Evolutionary conservation across 2,329 filamentous ascomycete species (phyloP).

Genomic region (Tothia fuscella): DNA sequence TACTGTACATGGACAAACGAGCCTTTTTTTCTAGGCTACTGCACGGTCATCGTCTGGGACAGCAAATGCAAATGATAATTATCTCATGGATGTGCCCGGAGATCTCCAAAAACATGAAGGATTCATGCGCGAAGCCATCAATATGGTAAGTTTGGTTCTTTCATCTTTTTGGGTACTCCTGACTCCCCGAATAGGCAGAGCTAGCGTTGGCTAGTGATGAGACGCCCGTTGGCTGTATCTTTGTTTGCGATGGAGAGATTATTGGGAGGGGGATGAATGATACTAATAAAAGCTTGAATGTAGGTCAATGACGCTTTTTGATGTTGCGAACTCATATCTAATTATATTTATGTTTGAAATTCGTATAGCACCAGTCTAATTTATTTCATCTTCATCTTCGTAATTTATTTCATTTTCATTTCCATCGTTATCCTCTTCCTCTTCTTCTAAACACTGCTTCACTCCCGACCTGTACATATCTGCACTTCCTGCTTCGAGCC

Average conservation of each 20-base stretch:
- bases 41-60: too few species aligned
- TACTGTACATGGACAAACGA: too few species aligned
- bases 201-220: conserved; percentile 76
- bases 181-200: conserved; percentile 50
- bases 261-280: conserved; percentile 94
- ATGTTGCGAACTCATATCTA: not conserved
- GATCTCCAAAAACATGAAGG: conserved; percentile 31
- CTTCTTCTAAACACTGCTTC: not conserved
- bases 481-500: not conserved
- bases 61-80: too few species aligned
- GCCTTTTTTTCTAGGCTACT: too few species aligned
- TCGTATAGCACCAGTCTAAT: too few species aligned
- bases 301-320: conserved; percentile 21
- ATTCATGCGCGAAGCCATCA: conserved; percentile 78
- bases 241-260: conserved; percentile 66
- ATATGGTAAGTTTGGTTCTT: conserved; percentile 53
- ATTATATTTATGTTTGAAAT: too few species aligned
- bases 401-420: not conserved
- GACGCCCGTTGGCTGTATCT: conserved; percentile 91
- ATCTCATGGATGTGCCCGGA: conserved; percentile 5
- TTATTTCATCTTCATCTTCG: not conserved
- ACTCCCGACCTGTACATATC: not conserved
- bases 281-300: conserved; percentile 74
- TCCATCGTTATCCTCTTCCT: not conserved
- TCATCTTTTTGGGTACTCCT: not conserved